These are phyloP conservation scores for Fusarium goolgardi DNA, from an alignment of 2,329 filamentous ascomycete genomes.

Conservation along the genomic window DNA sequence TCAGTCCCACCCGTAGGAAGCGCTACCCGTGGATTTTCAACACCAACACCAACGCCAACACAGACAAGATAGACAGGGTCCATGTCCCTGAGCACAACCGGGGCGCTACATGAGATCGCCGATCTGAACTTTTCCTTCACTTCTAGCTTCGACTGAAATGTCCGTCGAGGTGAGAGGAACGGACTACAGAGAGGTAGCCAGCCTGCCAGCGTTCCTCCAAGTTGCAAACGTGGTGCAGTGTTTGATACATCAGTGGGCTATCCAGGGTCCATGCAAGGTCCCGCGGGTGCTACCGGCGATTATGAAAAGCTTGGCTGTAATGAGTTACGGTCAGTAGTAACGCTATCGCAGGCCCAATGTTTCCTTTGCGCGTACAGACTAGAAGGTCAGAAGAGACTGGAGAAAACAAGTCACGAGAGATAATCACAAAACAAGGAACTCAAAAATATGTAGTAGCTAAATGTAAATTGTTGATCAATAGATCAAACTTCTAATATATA, in stretches of 20 bases:
- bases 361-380: neutral
- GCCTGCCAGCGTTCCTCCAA: neutral
- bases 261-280: slow-evolving; percentile 22
- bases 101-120: slow-evolving; percentile 28
- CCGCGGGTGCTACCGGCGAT: slow-evolving; percentile 12
- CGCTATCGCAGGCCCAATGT: neutral
- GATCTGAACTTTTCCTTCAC: slow-evolving; percentile 22
- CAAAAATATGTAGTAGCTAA: slow-evolving; percentile 38
- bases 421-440: slow-evolving; percentile 2
- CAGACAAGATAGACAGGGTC: slow-evolving; percentile 18
- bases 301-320: slow-evolving; percentile 17
- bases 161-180: slow-evolving; percentile 32
- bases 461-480: slow-evolving; percentile 44
- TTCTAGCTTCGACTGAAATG: slow-evolving; percentile 43
- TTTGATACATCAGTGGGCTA: slow-evolving; percentile 7
- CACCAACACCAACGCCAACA: slow-evolving; percentile 23
- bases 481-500: slow-evolving; percentile 45
- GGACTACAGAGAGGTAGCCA: slow-evolving; percentile 17
- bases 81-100: slow-evolving; percentile 22
- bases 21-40: slow-evolving; percentile 28
- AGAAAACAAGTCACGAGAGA: neutral
- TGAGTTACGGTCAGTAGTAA: neutral
- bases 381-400: neutral
- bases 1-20: slow-evolving; percentile 15
- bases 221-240: slow-evolving; percentile 18